Evolutionary conservation across 2,329 filamentous ascomycete species (phyloP).

Genomic region (Cladosporium austrohemisphaericum): DNA sequence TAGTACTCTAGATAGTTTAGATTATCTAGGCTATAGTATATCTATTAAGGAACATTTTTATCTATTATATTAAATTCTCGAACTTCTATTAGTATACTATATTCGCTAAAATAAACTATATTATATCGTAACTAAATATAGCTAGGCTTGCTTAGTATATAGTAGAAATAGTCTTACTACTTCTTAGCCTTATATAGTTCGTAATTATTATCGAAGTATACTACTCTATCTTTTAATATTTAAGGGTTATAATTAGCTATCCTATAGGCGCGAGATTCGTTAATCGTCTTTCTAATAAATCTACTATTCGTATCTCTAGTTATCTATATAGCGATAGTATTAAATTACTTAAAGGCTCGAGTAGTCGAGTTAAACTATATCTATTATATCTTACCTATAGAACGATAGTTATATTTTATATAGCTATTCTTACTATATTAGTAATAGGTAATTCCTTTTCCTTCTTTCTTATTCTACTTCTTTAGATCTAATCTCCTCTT

Average conservation of each 20-base stretch:
- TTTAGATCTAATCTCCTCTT: background rate
- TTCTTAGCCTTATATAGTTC: background rate
- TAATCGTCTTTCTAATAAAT: too few species aligned
- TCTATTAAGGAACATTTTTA: background rate
- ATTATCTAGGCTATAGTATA: background rate
- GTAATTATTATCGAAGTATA: background rate
- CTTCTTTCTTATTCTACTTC: background rate
- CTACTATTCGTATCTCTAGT: background rate
- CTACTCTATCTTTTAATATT: background rate
- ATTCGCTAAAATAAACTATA: background rate
- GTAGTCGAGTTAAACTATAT: background rate
- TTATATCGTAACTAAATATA: background rate
- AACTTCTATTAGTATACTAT: background rate
- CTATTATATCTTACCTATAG: background rate
- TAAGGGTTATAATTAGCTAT: background rate
- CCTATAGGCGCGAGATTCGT: too few species aligned
- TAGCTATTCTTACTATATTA: background rate
- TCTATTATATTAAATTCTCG: background rate
- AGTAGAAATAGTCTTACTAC: background rate
- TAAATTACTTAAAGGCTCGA: background rate
- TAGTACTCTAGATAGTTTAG: background rate
- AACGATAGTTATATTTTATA: background rate
- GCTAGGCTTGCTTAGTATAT: background rate
- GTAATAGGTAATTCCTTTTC: background rate
- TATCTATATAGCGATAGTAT: background rate